Evolutionary conservation across 768 basidiomycete genomes (phyloP).

Genomic region (Psilocybe sp.): DNA sequence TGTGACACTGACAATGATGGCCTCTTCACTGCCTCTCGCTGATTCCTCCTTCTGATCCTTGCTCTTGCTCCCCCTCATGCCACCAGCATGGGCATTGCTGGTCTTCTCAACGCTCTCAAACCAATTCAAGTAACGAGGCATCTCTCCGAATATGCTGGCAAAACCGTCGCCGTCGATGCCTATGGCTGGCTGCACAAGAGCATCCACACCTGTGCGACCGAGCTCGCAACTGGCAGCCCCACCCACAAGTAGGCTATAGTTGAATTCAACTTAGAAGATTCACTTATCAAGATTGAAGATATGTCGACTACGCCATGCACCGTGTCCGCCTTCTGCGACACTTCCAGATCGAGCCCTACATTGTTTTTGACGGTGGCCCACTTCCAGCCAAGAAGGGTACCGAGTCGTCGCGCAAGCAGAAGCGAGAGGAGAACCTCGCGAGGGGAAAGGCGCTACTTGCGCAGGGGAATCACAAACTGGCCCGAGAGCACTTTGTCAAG

Average conservation of each 20-base stretch:
- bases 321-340: conserved; percentile 83
- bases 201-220: conserved; percentile 85
- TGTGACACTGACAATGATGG: no score
- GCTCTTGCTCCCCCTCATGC: no score
- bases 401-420: conserved; percentile 73
- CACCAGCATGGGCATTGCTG: conserved; percentile 81
- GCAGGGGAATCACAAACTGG: conserved; percentile 78
- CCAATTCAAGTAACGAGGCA: conserved; percentile 79
- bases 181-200: conserved; percentile 95
- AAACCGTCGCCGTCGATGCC: conserved; percentile 89
- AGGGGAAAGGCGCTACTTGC: conserved; percentile 70
- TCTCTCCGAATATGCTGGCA: conserved; percentile 78
- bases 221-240: conserved; percentile 79
- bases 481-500: conserved; percentile 86
- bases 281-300: conserved; percentile 43
- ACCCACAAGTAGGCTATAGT: conserved; percentile 71
- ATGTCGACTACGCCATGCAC: conserved; percentile 96
- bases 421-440: conserved; percentile 73
- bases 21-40: no score
- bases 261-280: not conserved
- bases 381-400: conserved; percentile 93
- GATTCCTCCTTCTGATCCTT: no score
- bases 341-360: conserved; percentile 80
- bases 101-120: conserved; percentile 86
- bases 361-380: conserved; percentile 96